phyloP scores from a whole-genome alignment of 2,329 filamentous ascomycete genomes.

The Cryphonectria naterciae region DNA sequence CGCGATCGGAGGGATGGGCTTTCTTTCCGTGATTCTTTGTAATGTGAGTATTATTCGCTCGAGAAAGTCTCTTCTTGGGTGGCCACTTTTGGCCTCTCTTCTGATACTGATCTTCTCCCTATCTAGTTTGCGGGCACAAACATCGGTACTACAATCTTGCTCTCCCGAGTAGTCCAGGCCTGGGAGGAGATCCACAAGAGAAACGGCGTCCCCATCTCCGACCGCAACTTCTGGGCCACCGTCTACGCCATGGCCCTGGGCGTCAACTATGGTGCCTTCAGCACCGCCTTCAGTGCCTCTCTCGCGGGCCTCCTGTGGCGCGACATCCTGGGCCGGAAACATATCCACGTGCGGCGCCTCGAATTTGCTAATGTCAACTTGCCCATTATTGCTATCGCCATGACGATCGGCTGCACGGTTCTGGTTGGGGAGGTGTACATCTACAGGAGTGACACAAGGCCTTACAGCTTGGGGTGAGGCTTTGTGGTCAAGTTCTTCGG shows the following conservation, averaged over 20 bases:
- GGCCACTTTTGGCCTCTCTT: neutral
- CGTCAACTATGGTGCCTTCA: constrained; percentile 77
- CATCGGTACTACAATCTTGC: constrained; percentile 74
- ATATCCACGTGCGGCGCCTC: constrained; percentile 64
- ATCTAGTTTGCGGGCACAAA: constrained; percentile 74
- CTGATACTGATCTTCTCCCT: constrained; percentile 28
- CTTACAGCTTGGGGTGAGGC: constrained; percentile 39
- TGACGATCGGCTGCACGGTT: constrained; percentile 65
- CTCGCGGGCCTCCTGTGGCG: constrained; percentile 74
- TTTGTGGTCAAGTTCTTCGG: neutral
- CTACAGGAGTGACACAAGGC: constrained; percentile 44
- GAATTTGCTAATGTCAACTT: constrained; percentile 73
- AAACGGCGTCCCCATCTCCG: constrained; percentile 54
- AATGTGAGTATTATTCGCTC: constrained; percentile 59
- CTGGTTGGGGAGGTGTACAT: constrained; percentile 69
- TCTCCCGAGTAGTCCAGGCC: constrained; percentile 70
- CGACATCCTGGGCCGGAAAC: constrained; percentile 69
- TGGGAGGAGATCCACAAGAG: constrained; percentile 64
- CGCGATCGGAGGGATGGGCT: constrained; percentile 72
- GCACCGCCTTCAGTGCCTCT: constrained; percentile 72
- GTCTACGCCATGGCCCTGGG: constrained; percentile 70
- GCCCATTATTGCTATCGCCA: constrained; percentile 71
- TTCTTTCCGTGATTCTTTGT: constrained; percentile 71
- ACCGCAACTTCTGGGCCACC: constrained; percentile 73
- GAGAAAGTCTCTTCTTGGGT: neutral